Conservation (phyloP, 1,139 yeast genomes). For the Pichia sp. region DNA sequence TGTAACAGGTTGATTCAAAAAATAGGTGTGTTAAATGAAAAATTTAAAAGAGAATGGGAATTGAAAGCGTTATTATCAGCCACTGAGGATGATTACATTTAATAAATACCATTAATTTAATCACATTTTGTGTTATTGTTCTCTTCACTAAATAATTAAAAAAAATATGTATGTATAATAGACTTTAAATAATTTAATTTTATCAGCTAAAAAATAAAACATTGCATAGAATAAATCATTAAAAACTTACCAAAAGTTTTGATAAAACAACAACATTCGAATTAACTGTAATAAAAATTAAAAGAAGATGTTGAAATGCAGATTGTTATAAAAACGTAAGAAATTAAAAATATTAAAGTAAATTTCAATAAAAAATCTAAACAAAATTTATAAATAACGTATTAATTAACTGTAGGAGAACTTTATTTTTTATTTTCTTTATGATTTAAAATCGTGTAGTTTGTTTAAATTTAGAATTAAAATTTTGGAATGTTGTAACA, state of each 20-base stretch:
- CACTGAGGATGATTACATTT: constrained; percentile 42
- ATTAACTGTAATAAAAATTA: neutral
- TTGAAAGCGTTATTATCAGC: constrained; percentile 79
- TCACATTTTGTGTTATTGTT: neutral
- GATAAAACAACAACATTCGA: neutral
- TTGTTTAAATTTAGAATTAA: neutral
- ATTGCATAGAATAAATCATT: neutral
- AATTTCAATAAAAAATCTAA: neutral
- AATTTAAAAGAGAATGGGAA: constrained; percentile 89
- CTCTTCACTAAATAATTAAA: neutral
- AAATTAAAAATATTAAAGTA: neutral
- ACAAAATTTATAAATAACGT: neutral
- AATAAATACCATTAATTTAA: neutral
- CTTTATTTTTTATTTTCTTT: neutral
- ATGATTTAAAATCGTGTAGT: neutral
- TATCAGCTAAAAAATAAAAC: neutral
- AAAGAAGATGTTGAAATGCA: neutral
- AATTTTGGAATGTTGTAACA: neutral
- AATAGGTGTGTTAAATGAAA: constrained; percentile 63
- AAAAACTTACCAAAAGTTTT: neutral
- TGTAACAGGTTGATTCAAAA: constrained; percentile 78
- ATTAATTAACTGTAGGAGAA: neutral
- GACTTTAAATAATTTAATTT: neutral
- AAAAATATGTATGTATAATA: neutral
- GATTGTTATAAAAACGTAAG: neutral